A percentile compares a stretch with the other conserved stretches of the same genome.
Evolutionary conservation across 2,329 filamentous ascomycete genomes (phyloP).

Genomic region (Blastomyces parvus): DNA sequence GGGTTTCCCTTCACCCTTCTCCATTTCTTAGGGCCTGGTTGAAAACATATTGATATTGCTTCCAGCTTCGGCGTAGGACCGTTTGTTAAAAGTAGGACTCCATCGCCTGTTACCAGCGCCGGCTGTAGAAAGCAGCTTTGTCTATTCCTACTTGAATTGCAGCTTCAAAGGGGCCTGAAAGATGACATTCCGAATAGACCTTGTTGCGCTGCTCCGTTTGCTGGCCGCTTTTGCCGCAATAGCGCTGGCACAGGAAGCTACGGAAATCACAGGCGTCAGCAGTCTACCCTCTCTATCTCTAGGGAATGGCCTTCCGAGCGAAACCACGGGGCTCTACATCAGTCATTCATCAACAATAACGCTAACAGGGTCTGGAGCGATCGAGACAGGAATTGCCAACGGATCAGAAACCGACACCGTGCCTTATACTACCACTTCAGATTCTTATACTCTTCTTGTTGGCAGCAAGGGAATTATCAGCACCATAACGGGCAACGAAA

Average conservation of each 20-base stretch:
- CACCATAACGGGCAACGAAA: conserved; percentile 18
- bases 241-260: conserved; percentile 12
- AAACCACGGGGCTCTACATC: conserved; percentile 19
- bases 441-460: conserved; percentile 33
- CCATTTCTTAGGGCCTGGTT: too few relatives aligned
- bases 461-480: conserved; percentile 26
- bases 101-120: neutral
- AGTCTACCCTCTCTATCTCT: neutral
- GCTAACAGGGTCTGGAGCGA: conserved; percentile 20
- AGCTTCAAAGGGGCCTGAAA: neutral
- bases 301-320: conserved; percentile 12
- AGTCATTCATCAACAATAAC: conserved; percentile 20
- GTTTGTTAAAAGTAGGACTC: neutral
- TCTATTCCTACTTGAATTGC: neutral
- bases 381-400: conserved; percentile 18
- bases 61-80: neutral
- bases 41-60: neutral
- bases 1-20: too few relatives aligned
- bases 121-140: neutral
- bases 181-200: neutral
- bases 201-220: neutral
- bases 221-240: neutral
- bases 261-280: neutral
- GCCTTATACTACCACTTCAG: conserved; percentile 24
- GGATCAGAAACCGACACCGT: conserved; percentile 20